Conservation (phyloP, 2,329 filamentous ascomycete genomes). For the Gnomoniopsis sp. region DNA sequence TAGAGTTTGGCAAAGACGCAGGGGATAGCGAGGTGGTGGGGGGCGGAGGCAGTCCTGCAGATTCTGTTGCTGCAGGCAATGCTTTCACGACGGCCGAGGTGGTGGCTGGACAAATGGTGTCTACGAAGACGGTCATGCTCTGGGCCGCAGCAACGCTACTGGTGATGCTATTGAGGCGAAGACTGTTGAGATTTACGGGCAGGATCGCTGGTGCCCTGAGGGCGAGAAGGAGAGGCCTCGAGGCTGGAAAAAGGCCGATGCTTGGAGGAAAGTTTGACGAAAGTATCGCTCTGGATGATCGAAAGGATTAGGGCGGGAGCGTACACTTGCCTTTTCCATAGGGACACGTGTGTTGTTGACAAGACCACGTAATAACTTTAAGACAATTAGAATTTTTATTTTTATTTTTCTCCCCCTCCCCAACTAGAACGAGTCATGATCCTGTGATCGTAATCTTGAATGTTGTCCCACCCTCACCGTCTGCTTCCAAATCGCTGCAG, state of each 20-base stretch:
- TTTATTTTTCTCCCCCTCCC: no score
- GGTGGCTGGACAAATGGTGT: neutral
- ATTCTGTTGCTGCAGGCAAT: neutral
- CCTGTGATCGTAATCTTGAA: neutral
- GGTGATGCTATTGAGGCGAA: conserved; percentile 2
- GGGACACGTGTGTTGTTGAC: no score
- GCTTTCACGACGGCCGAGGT: neutral
- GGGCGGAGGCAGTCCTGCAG: neutral
- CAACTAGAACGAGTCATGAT: neutral
- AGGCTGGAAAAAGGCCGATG: neutral
- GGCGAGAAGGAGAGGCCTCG: neutral
- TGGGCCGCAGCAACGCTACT: neutral
- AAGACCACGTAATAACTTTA: no score
- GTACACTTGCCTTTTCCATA: neutral
- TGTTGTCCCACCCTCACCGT: neutral
- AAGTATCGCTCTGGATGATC: conserved; percentile 1
- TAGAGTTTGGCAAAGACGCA: conserved; percentile 2
- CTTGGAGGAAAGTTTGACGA: neutral
- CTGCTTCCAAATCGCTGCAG: neutral
- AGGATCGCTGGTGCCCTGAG: neutral
- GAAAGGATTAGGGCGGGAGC: neutral
- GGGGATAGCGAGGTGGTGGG: neutral
- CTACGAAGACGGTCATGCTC: neutral
- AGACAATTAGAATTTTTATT: no score
- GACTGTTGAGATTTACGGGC: conserved; percentile 5